Conservation (phyloP, 257 asterid species). For the Nicotiana obtusifolia region DNA sequence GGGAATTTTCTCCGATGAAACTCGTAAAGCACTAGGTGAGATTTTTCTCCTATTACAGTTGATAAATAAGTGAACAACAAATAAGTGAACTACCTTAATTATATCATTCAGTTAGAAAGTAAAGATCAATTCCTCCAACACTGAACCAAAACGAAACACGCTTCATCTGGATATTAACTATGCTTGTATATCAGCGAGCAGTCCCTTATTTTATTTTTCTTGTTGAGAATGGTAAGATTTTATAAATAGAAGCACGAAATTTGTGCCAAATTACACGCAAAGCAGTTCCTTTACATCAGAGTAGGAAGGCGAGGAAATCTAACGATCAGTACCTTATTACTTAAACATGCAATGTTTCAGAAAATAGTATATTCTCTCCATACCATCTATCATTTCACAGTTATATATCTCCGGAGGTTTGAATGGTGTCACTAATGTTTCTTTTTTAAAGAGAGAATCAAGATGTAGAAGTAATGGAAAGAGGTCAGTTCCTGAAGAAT, state of each 20-base stretch:
- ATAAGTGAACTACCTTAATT: not conserved
- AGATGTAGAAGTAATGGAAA: not conserved
- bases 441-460: not conserved
- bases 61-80: not conserved
- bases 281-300: no score
- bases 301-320: no score
- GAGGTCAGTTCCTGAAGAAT: not conserved
- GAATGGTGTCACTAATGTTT: not conserved
- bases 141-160: not conserved
- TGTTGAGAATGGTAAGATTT: no score
- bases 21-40: not conserved
- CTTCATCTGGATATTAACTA: not conserved
- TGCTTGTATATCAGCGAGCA: not conserved
- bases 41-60: not conserved
- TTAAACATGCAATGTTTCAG: not conserved
- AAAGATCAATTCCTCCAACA: not conserved
- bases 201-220: not conserved
- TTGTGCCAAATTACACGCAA: no score
- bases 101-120: not conserved
- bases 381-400: not conserved
- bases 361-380: not conserved
- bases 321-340: no score
- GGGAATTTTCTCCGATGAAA: not conserved
- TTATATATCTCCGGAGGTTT: not conserved
- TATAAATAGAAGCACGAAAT: no score